Percentiles rank a stretch among this genome's conserved stretches.
Evolutionary conservation across 768 basidiomycete species (phyloP).

Genomic region (Agrocybe praecox): DNA sequence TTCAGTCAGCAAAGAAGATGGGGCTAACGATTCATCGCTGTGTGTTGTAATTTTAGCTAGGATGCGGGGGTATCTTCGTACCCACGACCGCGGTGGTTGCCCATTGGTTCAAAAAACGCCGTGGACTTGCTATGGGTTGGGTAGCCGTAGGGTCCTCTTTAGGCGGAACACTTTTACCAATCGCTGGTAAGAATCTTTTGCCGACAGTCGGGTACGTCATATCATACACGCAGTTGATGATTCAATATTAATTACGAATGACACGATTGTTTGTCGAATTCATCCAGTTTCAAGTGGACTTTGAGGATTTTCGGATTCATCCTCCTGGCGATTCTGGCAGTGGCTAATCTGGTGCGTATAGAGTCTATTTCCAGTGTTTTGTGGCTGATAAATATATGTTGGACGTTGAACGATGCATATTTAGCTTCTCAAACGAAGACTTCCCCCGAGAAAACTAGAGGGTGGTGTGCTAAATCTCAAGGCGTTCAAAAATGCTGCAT

Average conservation of each 20-base stretch:
- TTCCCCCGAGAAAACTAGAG: slow-evolving; percentile 52
- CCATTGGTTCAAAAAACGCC: slow-evolving; percentile 73
- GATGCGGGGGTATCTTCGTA: slow-evolving; percentile 63
- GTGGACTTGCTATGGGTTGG: slow-evolving; percentile 64
- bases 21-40: not conserved
- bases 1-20: not conserved
- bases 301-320: slow-evolving; percentile 73
- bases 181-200: slow-evolving; percentile 58
- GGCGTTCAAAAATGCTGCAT: slow-evolving; percentile 56
- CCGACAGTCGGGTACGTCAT: slow-evolving; percentile 40
- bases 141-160: slow-evolving; percentile 67
- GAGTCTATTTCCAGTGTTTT: no score
- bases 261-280: not conserved
- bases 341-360: slow-evolving; percentile 63
- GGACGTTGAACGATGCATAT: no score
- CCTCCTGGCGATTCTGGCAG: slow-evolving; percentile 49
- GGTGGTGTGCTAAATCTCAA: slow-evolving; percentile 61
- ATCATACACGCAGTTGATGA: not conserved
- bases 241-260: no score
- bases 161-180: slow-evolving; percentile 72
- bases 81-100: slow-evolving; percentile 60
- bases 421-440: slow-evolving; percentile 48
- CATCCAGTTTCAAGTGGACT: slow-evolving; percentile 73
- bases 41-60: slow-evolving; percentile 30
- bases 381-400: no score